Evolutionary conservation across 768 basidiomycete species (phyloP), one percentile per base, ranked within the genome.

Genomic region (Nevesoporus exiguus): DNA sequence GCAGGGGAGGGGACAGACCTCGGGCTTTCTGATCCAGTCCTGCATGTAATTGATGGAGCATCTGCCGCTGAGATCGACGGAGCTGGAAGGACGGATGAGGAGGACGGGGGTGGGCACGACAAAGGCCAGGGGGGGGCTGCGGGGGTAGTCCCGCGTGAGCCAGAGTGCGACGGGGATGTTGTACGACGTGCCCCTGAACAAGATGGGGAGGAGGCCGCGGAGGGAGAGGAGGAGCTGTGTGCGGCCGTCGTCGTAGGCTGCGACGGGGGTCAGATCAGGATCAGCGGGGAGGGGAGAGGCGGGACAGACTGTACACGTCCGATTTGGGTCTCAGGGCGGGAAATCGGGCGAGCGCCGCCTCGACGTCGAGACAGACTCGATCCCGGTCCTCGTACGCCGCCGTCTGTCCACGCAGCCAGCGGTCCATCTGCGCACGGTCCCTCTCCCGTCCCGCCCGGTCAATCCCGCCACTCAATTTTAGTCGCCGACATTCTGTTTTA

Each of bases 221-320:
- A 96, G 62, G 59, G 92, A 93, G 52, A 98, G 84, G 25, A 99
- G 80, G 17, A 98, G 79, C 65, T 95, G 93, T 0, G 92, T 87
- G 34, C 96, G 84, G 44, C 97, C 97, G 60, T 97, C 93, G 70
- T 99, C 93, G 73, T 90, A 94, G 0, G 90, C 93, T 97, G 66
- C 13, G 51, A 5, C 2, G 15, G 24, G 6, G 31, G 41, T 37
- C 34, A 51, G 44, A 49, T 58, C 56, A 31, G 40, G 6, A 24
- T 5, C 55, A 52, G 24, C 10, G 9, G 22, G 21, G 21, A 22
- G 51, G 47, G 46, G 40, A 10, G 49, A 45, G 33, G 33, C 21
- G 30, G 13, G 45, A 74, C 72, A 68, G 66, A 78, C 79, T 91
- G 80, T 92, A 93, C 13, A 88, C 79, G 61, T 91, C 92, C 2